Evolutionary conservation across 768 basidiomycete genomes (phyloP), one percentile per base, ranked within the genome.

Genomic region (Podaxis sp.): DNA sequence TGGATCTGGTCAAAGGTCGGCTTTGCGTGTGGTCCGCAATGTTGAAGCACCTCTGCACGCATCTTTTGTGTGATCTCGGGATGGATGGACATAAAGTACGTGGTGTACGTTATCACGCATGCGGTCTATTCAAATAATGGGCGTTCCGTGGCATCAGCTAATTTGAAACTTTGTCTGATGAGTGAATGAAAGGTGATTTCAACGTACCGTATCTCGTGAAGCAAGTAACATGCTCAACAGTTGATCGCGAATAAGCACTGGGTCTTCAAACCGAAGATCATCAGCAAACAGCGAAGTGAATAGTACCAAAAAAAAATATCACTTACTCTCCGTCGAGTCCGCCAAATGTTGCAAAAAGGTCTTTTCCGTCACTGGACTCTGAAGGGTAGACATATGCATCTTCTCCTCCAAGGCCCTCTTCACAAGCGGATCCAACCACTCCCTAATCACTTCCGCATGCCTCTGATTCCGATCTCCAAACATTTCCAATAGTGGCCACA

Each of bases 221-320:
- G 92, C 92, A 11, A 93, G 76, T 2, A 94, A 76, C 71, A 93
- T 85, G 68, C 85, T 93, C 53, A 93, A 78, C 12, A 93, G 73
- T 65, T 94, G 89, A 73, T 93, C 90, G 22, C 89, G 85, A 59
- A 94, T 89, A 47, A 86, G 71, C 7, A 82, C 77, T 11, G 75
- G 74, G 69, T 93, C 91, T 93, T 67, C 62, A 62, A 17, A 56
- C 25, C 12, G 1, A 50, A 27, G 3, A 2, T 9, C 12, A 12
- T 50, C 49, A 50, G 25, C 22, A 19, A 7, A 13, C 22, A 11
- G 9, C 19, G 22, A n/a, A 4, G 12, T 2, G 7, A 25, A 12
- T 22, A 27, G 12, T 6, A 4, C 47, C 2, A 13, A 13, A 12
- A 29, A 51, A 29, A 51, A 37, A 58, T 25, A 41, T 29, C 19